Base-by-base conservation (phyloP, 2,329 filamentous ascomycete genomes). In the Ophiostoma ips region DNA sequence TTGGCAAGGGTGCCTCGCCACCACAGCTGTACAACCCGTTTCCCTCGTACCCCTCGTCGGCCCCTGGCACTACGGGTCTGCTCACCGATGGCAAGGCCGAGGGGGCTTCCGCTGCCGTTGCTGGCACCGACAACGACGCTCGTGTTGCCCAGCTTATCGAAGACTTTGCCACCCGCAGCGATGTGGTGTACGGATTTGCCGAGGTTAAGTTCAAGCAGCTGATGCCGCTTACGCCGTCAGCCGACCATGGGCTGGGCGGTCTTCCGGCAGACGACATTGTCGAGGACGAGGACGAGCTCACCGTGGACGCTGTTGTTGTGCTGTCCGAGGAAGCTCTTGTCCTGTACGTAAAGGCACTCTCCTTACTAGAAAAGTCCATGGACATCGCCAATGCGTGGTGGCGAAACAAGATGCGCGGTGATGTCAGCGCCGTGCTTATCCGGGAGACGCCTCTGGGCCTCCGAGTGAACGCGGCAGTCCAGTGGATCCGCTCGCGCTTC, bases 141-240 rank as follows among this genome's bases (percentile, higher is more conserved):
- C 79, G 77, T 55, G 81, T 85, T 37, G 80, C 90, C 2, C 83
- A 88, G 60, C 76, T 79, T 41, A 88, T 96, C 51, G 90, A 98
- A 63, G 89, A 96, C 58, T 83, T 87, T 56, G 92, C 92, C 2
- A 92, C 88, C 31, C 77, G 89, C 36, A 95, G 89, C 61, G 89
- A 98, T 63, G 92, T 95, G 43, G 89, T 98, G 3, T 98, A 89
- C 63, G 89, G 90, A 3, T 96, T 98, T 65, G 92, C 92, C 6
- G 90, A 98, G 67, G 90, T 98, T 61, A 98, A 98, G 66, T 95
- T 94, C 67, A 92, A 94, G 65, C 92, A 98, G 65, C 75, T 98
- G n/a, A 79, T 95, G 46, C 92, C 92, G 3, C 70, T 92, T 41
- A 81, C 87, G 1, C 92, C 90, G 1, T 90, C 85, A 0, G 77